A percentile compares a stretch with the other conserved stretches of the same genome.
Conservation (phyloP, 192 early-diverging fungal genomes). For the Funneliformis geosporum region DNA sequence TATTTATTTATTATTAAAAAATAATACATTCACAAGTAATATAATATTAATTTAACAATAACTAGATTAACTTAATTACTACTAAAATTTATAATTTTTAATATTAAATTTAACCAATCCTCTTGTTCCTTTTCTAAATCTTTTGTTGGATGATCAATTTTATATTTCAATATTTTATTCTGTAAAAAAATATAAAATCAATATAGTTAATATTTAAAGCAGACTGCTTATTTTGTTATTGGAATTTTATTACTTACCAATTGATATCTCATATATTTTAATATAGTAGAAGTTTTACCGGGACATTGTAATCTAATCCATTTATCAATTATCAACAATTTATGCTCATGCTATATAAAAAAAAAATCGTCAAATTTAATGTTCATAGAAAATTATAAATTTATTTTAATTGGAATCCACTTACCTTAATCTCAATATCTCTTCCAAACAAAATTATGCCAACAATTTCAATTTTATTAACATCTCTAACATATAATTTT, state of each 20-base stretch:
- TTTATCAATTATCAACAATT: conserved; percentile 46
- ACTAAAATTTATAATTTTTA: conserved; percentile 2
- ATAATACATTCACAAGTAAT: too few relatives aligned
- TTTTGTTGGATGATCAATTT: conserved; percentile 37
- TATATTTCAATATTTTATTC: conserved; percentile 36
- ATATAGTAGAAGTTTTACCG: conserved; percentile 52
- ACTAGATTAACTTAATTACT: too few relatives aligned
- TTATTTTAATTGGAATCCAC: neutral
- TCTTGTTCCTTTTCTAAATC: conserved; percentile 30
- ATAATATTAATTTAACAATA: too few relatives aligned
- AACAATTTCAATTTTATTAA: conserved; percentile 45
- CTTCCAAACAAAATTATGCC: conserved; percentile 53
- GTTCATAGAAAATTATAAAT: neutral
- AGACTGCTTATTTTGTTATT: neutral
- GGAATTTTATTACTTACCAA: conserved; percentile 38
- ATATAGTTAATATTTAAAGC: neutral
- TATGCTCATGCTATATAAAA: neutral
- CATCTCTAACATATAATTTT: conserved; percentile 57
- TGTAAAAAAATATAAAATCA: conserved; percentile 15
- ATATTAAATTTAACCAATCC: conserved; percentile 9
- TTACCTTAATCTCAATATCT: conserved; percentile 50
- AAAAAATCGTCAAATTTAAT: neutral
- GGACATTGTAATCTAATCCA: conserved; percentile 56
- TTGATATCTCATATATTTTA: conserved; percentile 53
- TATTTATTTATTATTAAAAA: too few relatives aligned